Evolutionary conservation across 208 protist genomes (phyloP).

Genomic region (Leishmania guyanensis): DNA sequence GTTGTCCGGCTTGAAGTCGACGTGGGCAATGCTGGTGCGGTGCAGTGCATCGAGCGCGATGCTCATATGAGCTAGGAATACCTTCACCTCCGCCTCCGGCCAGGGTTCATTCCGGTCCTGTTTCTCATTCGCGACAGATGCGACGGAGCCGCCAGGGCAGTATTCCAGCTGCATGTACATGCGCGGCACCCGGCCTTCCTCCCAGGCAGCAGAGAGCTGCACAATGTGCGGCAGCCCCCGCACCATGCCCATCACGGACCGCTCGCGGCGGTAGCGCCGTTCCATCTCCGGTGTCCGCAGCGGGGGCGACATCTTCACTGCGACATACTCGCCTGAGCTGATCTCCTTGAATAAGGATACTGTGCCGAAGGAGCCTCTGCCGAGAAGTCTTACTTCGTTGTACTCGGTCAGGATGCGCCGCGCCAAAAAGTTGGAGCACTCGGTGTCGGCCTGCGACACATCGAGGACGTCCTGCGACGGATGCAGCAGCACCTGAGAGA

Average conservation of each 20-base stretch:
- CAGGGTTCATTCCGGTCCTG: slow-evolving; percentile 52
- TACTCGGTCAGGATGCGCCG: slow-evolving; percentile 79
- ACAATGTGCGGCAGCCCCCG: slow-evolving; percentile 78
- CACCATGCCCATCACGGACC: slow-evolving; percentile 55
- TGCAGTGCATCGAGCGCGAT: slow-evolving; percentile 90
- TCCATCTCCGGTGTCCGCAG: slow-evolving; percentile 39
- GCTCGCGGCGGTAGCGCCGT: slow-evolving; percentile 67
- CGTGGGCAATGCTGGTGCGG: slow-evolving; percentile 79
- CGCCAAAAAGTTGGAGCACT: slow-evolving; percentile 73
- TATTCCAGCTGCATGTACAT: slow-evolving; percentile 88
- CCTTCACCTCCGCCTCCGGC: slow-evolving; percentile 75
- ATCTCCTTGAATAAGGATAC: slow-evolving; percentile 83
- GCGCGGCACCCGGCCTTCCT: slow-evolving; percentile 67
- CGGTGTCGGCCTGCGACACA: slow-evolving; percentile 82
- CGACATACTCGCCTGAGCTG: slow-evolving; percentile 67
- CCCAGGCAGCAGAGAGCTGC: slow-evolving; percentile 76
- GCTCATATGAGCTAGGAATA: slow-evolving; percentile 85
- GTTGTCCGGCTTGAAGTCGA: slow-evolving; percentile 95
- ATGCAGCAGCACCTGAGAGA: slow-evolving; percentile 42
- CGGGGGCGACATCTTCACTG: slow-evolving; percentile 76
- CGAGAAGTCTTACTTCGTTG: slow-evolving; percentile 78
- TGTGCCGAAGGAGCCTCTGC: slow-evolving; percentile 73
- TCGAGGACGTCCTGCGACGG: slow-evolving; percentile 55
- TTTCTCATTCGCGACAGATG: slow-evolving; percentile 45
- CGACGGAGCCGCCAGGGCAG: slow-evolving; percentile 81